Evolutionary conservation across 305 asterid species (phyloP), one percentile per base, ranked within the genome.

Genomic region (Rubia occidens): DNA sequence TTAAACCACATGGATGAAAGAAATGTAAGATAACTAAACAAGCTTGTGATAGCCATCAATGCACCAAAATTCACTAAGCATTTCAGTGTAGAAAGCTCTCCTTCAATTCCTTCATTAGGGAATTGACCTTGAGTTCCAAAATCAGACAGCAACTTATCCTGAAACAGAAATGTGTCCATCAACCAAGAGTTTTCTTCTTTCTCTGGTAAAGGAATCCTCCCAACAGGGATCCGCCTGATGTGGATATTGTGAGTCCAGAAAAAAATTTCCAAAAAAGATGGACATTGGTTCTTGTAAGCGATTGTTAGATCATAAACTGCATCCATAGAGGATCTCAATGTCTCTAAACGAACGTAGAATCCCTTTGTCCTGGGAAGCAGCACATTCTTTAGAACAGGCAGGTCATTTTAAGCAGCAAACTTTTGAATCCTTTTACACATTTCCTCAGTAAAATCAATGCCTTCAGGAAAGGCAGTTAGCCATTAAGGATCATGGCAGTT

Each of bases 291-390:
- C 71, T 82, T 80, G 83, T 93, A 93, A 40, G 94, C 91, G 59
- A 93, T 93, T 51, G 96, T 90, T 66, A 93, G 77, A 77, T 93
- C 98, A 72, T 89, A 92, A 76, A 89, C 98, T 92, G 98, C 96
- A 79, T 92, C 96, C 78, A 92, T 65, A 11, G 96, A 86, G 82
- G 68, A 86, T 76, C 80, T 82, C 77, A 89, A 75, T 67, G 69
- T 82, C 66, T 89, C 87, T 81, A 92, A 76, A 74, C 95, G 87
- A 55, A 91, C 79, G 64, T 80, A 82, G 78, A 89, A 88, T 3
- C 98, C 96, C 79, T 88, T 92, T 8, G 83, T 86, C 81, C 87
- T 87, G 2, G 96, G 96, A 72, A 87, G 89, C 59, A 89, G 79
- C 79, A 89, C 92, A 47, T 89, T 85, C 82, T 82, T 85, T 73